phyloP scores from a whole-genome alignment of 495 filamentous ascomycete species.

The Cryomyces minteri region DNA sequence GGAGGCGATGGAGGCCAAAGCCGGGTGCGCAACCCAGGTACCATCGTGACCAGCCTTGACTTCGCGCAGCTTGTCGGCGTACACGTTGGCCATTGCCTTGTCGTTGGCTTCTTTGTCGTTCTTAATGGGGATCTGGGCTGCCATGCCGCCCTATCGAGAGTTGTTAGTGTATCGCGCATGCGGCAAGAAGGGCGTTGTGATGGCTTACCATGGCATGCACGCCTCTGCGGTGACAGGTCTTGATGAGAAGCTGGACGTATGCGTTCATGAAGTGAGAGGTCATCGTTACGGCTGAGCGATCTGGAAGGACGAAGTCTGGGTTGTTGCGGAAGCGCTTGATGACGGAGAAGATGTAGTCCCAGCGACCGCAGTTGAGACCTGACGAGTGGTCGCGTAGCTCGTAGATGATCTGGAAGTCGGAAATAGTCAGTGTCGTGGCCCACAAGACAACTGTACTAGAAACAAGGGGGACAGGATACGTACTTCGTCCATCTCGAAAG shows the following conservation, averaged over 20 bases:
- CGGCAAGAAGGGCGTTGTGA: background rate
- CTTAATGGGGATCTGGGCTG: conserved; percentile 97
- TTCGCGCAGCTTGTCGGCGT: conserved; percentile 91
- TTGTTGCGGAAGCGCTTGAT: conserved; percentile 99
- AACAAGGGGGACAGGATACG: background rate
- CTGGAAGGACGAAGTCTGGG: conserved; percentile 80
- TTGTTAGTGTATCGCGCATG: background rate
- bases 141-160: conserved; percentile 69
- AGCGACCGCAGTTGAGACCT: conserved; percentile 93
- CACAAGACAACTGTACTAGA: background rate
- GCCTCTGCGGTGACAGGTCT: conserved; percentile 88
- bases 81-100: conserved; percentile 82
- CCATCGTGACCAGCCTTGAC: conserved; percentile 91
- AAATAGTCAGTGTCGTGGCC: conserved; percentile 2
- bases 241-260: conserved; percentile 89
- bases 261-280: conserved; percentile 98
- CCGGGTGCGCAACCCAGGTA: conserved; percentile 94
- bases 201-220: conserved; percentile 74
- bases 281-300: conserved; percentile 87
- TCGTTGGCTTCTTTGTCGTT: conserved; percentile 79
- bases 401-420: conserved; percentile 62
- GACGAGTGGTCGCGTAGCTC: conserved; percentile 94
- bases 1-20: conserved; percentile 70
- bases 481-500: conserved; percentile 98
- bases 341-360: conserved; percentile 99